These are phyloP conservation scores for Balakata baccata DNA, from an alignment of 345 rosid species.

Conservation along the genomic window DNA sequence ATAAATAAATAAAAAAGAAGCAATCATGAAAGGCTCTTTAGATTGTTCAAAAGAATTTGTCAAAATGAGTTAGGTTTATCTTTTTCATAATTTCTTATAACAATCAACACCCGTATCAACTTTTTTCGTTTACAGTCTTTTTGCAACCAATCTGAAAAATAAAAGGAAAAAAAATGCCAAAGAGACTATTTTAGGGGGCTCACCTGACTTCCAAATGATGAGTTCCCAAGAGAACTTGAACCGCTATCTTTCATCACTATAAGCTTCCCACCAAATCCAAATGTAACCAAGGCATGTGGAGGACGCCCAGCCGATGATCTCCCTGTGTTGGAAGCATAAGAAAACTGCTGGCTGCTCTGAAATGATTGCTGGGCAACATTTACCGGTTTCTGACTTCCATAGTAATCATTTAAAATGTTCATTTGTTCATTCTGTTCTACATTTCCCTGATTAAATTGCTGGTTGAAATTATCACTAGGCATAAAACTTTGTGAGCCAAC, in stretches of 20 bases:
- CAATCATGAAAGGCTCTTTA: constrained; percentile 26
- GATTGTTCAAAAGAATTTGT: background rate
- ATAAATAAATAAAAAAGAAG: constrained; percentile 5
- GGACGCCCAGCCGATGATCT: constrained; percentile 96
- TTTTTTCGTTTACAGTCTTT: constrained; percentile 5
- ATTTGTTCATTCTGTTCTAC: constrained; percentile 46
- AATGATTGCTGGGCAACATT: constrained; percentile 45
- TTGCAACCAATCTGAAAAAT: background rate
- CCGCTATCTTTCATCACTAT: constrained; percentile 62
- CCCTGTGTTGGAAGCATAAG: constrained; percentile 48
- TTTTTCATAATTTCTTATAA: background rate
- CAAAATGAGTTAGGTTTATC: background rate
- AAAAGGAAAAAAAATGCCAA: constrained; percentile 6
- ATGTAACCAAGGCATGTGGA: constrained; percentile 78
- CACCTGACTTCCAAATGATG: constrained; percentile 76
- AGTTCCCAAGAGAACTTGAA: constrained; percentile 43
- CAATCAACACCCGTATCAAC: constrained; percentile 1
- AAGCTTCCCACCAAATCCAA: constrained; percentile 97
- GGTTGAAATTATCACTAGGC: constrained; percentile 38
- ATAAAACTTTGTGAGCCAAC: constrained; percentile 43
- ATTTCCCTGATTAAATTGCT: constrained; percentile 46
- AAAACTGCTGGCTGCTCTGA: constrained; percentile 56
- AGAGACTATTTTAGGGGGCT: constrained; percentile 25
- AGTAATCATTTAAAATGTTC: constrained; percentile 50
- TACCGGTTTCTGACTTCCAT: constrained; percentile 43